Percentiles rank a stretch among this genome's conserved stretches.
Conservation (phyloP, 2,329 filamentous ascomycete species). For the Penicillium glabrum region DNA sequence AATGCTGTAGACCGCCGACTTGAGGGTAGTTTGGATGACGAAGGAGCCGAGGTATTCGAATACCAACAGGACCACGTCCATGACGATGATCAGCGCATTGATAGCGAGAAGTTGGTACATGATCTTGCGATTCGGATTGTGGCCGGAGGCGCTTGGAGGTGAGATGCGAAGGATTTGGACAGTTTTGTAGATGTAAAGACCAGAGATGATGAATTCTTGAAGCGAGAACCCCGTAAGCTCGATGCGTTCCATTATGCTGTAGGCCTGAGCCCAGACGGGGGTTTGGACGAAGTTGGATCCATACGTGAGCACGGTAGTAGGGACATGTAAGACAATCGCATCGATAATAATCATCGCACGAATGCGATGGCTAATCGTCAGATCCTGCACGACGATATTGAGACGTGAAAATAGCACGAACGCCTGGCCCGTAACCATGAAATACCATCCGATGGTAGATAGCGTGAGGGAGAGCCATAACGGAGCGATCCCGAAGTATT, state of each 20-base stretch:
- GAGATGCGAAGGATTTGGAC: slow-evolving; percentile 44
- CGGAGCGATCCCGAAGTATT: slow-evolving; percentile 6
- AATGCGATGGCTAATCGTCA: slow-evolving; percentile 5
- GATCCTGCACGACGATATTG: slow-evolving; percentile 10
- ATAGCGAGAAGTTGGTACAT: slow-evolving; percentile 46
- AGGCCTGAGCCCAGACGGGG: slow-evolving; percentile 30
- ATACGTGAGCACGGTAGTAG: slow-evolving; percentile 53
- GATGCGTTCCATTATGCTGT: slow-evolving; percentile 14
- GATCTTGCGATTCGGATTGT: slow-evolving; percentile 29
- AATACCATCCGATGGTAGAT: slow-evolving; percentile 6
- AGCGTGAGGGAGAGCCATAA: slow-evolving; percentile 10
- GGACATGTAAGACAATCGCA: slow-evolving; percentile 28
- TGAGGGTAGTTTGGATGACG: slow-evolving; percentile 39
- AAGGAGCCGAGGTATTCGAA: slow-evolving; percentile 39
- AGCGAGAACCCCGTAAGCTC: slow-evolving; percentile 13
- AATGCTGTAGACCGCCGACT: slow-evolving; percentile 42
- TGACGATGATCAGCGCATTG: slow-evolving; percentile 43
- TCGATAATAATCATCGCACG: slow-evolving; percentile 13
- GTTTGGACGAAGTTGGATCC: slow-evolving; percentile 24
- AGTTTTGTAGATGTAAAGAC: slow-evolving; percentile 12
- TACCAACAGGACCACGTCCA: slow-evolving; percentile 39
- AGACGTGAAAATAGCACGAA: slow-evolving; percentile 6
- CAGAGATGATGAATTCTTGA: slow-evolving; percentile 14
- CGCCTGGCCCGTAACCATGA: slow-evolving; percentile 7
- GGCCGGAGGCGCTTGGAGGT: slow-evolving; percentile 37